Evolutionary conservation across 306 rosid genomes (phyloP).

Genomic region (Corylus heterophylla): DNA sequence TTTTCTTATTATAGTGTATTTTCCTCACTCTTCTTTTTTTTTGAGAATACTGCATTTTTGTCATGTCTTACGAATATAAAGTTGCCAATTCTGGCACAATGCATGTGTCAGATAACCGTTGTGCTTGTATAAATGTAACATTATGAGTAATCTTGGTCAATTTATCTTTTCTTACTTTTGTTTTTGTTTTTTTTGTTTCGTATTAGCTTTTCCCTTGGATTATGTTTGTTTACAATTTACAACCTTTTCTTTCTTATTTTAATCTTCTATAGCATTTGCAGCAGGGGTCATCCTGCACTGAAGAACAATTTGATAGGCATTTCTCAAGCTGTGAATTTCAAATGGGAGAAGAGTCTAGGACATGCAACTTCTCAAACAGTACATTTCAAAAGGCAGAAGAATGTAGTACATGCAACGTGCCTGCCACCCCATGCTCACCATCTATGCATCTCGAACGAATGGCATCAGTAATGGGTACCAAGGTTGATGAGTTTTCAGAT

Average conservation of each 20-base stretch:
- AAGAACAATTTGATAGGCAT: slow-evolving; percentile 1
- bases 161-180: background rate
- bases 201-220: no score
- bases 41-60: background rate
- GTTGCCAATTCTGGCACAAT: background rate
- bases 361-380: slow-evolving; percentile 5
- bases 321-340: background rate
- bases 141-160: background rate
- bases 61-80: background rate
- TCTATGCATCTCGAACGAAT: slow-evolving; percentile 16
- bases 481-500: slow-evolving; percentile 20
- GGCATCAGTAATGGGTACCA: background rate
- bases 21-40: background rate
- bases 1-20: background rate
- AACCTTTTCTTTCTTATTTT: background rate
- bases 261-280: background rate
- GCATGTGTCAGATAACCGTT: background rate
- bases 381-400: slow-evolving; percentile 13
- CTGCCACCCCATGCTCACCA: slow-evolving; percentile 9
- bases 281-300: background rate
- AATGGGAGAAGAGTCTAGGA: slow-evolving; percentile 16
- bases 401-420: slow-evolving; percentile 11
- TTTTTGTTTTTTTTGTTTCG: background rate
- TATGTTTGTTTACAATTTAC: no score
- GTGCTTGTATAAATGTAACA: background rate